phyloP scores from a whole-genome alignment of 768 basidiomycete species.

The Suillus bovinus region DNA sequence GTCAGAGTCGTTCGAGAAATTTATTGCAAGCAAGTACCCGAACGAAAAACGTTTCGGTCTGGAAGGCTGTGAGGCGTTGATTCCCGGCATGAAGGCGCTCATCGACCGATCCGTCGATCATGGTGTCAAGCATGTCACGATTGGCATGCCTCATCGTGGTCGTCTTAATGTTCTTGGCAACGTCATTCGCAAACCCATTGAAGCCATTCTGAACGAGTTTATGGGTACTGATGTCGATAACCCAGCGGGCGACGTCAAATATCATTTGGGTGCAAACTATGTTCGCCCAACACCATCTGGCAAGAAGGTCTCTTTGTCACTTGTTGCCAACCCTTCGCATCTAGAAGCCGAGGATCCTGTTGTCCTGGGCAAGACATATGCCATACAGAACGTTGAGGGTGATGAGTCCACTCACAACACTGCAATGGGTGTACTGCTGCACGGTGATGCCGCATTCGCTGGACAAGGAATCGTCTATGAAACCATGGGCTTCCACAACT shows the following conservation, averaged over 20 bases:
- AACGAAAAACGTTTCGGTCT: slow-evolving; percentile 99
- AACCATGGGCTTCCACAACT: slow-evolving; percentile 97
- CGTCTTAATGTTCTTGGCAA: slow-evolving; percentile 97
- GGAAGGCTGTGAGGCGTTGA: slow-evolving; percentile 95
- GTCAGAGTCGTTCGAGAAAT: slow-evolving; percentile 99
- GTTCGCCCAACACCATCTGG: slow-evolving; percentile 97
- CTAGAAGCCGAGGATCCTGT: slow-evolving; percentile 96
- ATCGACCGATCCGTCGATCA: slow-evolving; percentile 97
- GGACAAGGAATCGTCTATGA: slow-evolving; percentile 99
- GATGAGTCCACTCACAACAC: slow-evolving; percentile 79
- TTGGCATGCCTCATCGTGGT: slow-evolving; percentile 99
- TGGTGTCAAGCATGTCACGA: slow-evolving; percentile 93
- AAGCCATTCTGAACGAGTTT: slow-evolving; percentile 98
- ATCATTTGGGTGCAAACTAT: slow-evolving; percentile 98
- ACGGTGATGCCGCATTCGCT: slow-evolving; percentile 98
- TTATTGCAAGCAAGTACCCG: slow-evolving; percentile 97
- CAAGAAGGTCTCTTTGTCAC: slow-evolving; percentile 95
- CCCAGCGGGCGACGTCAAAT: slow-evolving; percentile 97
- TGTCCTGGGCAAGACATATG: slow-evolving; percentile 98
- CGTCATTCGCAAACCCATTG: slow-evolving; percentile 97
- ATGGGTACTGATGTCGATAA: slow-evolving; percentile 74
- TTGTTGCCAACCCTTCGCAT: slow-evolving; percentile 98
- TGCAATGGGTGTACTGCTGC: slow-evolving; percentile 94
- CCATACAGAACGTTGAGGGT: slow-evolving; percentile 90
- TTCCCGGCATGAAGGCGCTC: slow-evolving; percentile 99